phyloP scores from a whole-genome alignment of 2,329 filamentous ascomycete species.

The Phaeosphaeriaceae sp. region DNA sequence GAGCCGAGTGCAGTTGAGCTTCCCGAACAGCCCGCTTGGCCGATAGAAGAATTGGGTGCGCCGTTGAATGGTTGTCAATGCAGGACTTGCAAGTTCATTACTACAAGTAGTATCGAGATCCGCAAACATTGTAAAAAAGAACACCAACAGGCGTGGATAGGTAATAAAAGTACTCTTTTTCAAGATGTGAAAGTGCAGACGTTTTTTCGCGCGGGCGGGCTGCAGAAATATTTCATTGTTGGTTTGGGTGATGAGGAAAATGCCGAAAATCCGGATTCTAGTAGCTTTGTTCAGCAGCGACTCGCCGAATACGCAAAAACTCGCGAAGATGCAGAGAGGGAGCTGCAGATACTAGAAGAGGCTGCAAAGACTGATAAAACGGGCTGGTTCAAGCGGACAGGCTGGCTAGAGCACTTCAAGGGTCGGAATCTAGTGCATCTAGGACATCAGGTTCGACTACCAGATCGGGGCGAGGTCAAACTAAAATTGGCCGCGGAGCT shows the following conservation, averaged over 20 bases:
- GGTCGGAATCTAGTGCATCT: conserved; percentile 4
- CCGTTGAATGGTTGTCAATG: neutral
- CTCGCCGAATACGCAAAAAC: neutral
- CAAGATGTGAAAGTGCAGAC: conserved; percentile 8
- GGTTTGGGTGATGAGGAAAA: conserved; percentile 1
- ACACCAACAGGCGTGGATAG: neutral
- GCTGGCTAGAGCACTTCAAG: neutral
- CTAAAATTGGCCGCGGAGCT: conserved; percentile 5
- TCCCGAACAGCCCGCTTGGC: conserved; percentile 1
- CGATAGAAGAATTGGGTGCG: neutral
- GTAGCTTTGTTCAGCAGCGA: neutral
- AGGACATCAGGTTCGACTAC: neutral
- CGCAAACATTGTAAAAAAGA: conserved; percentile 1
- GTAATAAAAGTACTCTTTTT: conserved; percentile 3
- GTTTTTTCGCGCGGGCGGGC: conserved; percentile 4
- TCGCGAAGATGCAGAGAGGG: neutral
- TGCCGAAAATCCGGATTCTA: conserved; percentile 1
- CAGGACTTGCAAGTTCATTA: neutral
- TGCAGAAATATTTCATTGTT: conserved; percentile 13
- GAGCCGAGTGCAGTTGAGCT: conserved; percentile 3
- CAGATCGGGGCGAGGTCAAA: neutral
- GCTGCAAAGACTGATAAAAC: conserved; percentile 12
- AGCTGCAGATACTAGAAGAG: conserved; percentile 4
- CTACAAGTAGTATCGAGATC: neutral
- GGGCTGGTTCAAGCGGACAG: conserved; percentile 10